phyloP scores from a whole-genome alignment of 164 flowering plant species.

The Hamamelis virginiana region DNA sequence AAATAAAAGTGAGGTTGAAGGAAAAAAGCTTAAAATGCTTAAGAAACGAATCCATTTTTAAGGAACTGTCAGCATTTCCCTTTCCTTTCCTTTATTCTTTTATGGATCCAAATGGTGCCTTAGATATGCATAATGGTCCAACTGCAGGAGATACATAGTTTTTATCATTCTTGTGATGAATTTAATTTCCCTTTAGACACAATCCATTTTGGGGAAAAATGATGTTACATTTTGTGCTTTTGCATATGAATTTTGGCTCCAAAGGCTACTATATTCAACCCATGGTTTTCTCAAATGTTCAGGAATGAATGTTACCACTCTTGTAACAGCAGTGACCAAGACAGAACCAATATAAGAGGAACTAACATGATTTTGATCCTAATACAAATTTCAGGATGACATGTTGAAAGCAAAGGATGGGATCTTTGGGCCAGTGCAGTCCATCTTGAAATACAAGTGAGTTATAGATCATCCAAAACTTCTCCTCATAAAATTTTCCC shows the following conservation, averaged over 20 bases:
- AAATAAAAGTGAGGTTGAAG: no score
- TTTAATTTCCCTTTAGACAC: no score
- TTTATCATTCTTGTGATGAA: no score
- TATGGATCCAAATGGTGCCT: neutral
- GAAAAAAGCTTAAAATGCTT: no score
- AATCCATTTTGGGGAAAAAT: no score
- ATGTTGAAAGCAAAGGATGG: constrained; percentile 68
- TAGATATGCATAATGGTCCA: no score
- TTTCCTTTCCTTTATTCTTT: neutral
- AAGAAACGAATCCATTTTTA: no score
- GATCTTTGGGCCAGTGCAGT: constrained; percentile 75
- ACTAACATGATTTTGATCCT: constrained; percentile 6
- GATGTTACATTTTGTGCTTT: no score
- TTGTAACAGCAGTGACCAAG: neutral
- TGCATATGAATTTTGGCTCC: constrained; percentile 22
- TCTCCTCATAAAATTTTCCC: neutral
- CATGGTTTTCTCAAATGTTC: constrained; percentile 66
- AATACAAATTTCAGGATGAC: constrained; percentile 44
- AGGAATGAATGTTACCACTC: constrained; percentile 31
- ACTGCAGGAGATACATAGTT: no score
- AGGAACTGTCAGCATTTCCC: no score
- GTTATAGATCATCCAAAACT: constrained; percentile 8
- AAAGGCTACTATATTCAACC: constrained; percentile 63
- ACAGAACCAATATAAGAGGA: neutral
- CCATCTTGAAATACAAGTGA: constrained; percentile 64